Percentiles rank a stretch among this genome's conserved stretches.
phyloP scores from a whole-genome alignment of 306 rosid genomes.

The Sphenostylis stenocarpa region DNA sequence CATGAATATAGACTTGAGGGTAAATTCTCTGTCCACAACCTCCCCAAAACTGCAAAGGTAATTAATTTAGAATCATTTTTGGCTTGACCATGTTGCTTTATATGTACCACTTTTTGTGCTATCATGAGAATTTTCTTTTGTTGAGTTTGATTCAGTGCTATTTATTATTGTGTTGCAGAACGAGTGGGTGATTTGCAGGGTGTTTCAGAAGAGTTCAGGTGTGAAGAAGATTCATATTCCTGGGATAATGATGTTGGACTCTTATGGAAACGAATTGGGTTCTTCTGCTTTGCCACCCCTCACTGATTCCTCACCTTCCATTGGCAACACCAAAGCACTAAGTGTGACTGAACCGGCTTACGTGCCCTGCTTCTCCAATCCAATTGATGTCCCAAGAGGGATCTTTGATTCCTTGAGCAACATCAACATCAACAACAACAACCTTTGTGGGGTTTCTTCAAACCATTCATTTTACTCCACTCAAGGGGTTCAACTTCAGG shows the following conservation, averaged over 20 bases:
- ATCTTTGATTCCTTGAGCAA: conserved; percentile 40
- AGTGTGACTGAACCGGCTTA: conserved; percentile 41
- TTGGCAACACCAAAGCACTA: conserved; percentile 34
- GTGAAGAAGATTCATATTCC: conserved; percentile 63
- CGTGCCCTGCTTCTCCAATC: conserved; percentile 99
- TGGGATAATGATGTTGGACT: conserved; percentile 43
- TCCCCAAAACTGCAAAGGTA: conserved; percentile 89
- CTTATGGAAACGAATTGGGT: conserved; percentile 48
- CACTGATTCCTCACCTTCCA: conserved; percentile 54
- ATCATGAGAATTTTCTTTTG: neutral
- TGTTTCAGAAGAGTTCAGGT: conserved; percentile 60
- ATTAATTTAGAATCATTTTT: neutral
- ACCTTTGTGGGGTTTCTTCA: conserved; percentile 31
- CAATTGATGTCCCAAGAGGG: conserved; percentile 44
- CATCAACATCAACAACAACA: conserved; percentile 26
- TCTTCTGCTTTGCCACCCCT: conserved; percentile 65
- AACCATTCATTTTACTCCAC: conserved; percentile 25
- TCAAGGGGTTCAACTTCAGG: conserved; percentile 33
- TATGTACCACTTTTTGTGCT: neutral
- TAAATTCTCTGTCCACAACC: conserved; percentile 59
- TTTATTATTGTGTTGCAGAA: conserved; percentile 46
- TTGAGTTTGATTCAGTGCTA: neutral
- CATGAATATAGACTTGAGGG: conserved; percentile 93
- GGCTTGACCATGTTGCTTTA: neutral
- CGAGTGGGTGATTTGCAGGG: conserved; percentile 92